Base-by-base conservation (phyloP, 352 stramenopile species). In the Phytophthora pinifolia region DNA sequence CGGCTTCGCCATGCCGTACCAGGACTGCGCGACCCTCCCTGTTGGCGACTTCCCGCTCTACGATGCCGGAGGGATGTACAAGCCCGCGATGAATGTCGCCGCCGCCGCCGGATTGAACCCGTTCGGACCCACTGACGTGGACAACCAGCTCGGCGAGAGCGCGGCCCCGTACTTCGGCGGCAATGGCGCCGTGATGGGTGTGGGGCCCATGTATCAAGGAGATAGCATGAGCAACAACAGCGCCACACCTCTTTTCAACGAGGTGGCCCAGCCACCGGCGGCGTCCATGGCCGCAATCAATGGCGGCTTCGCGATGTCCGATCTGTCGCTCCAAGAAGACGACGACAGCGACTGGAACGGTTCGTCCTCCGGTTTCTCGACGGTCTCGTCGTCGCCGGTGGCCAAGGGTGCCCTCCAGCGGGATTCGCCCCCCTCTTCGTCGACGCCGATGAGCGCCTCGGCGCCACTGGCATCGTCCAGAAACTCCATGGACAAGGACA, bases 331-430 rank as follows among this genome's bases (percentile, higher is more conserved):
- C n/a, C 33, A 49, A 1, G 50, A 61, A 10, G 48, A 56, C 15
- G 42, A 48, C 13, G 47, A 66, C 15, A 61, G 44, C 17, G 60
- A 62, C n/a, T 68, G 58, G 52, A 60, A 60, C 33, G 46, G 59
- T 5, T 72, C 64, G 20, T 72, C 59, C 1, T 72, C 64, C 15
- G 53, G 44, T 0, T 62, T 62, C 41, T 67, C 63, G 18, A 58
- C 42, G 4, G 52, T 56, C 13, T 56, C 42, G 18, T 64, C 58
- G 34, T 72, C 63, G 8, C 59, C 63, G 1, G 50, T 57, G 9
- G 33, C 41, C 0, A 60, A 50, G 3, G 53, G 13, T 4, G 20
- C 32, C 9, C 20, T 46, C 10, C 29, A 25, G 20, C 20, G 20
- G 20, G 20, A 3, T 25, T 25, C 41, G n/a, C 39, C 25, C 18